These are phyloP conservation scores for Capillidium heterosporum DNA, from an alignment of 371 early-diverging fungal genomes.

Conservation along the genomic window DNA sequence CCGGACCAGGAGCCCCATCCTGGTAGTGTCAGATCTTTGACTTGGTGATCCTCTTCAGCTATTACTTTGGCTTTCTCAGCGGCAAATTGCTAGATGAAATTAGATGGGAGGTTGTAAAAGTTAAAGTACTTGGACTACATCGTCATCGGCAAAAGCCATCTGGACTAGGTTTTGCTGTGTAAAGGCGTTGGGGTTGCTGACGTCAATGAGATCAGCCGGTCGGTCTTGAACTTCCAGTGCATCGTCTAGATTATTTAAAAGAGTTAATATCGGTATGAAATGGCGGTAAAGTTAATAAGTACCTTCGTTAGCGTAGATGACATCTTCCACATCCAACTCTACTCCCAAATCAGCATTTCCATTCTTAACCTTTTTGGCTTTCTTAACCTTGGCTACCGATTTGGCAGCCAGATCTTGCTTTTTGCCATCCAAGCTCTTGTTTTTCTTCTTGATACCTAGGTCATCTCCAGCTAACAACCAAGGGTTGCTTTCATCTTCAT, in stretches of 20 bases:
- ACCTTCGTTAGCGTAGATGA: constrained; percentile 10
- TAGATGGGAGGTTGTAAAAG: background rate
- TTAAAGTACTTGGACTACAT: constrained; percentile 31
- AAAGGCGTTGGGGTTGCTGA: constrained; percentile 32
- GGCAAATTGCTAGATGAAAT: constrained; percentile 49
- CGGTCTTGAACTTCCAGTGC: constrained; percentile 16
- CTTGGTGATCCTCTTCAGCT: constrained; percentile 54
- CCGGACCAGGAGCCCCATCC: constrained; percentile 92
- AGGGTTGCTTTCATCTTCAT: constrained; percentile 25
- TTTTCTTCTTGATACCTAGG: constrained; percentile 30
- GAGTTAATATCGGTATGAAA: background rate
- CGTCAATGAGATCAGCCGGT: constrained; percentile 22
- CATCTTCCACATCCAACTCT: constrained; percentile 19
- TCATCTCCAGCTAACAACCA: constrained; percentile 29
- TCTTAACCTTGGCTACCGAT: constrained; percentile 26
- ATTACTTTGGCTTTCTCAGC: constrained; percentile 53
- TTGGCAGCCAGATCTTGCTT: constrained; percentile 24
- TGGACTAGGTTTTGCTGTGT: constrained; percentile 71
- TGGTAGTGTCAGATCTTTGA: constrained; percentile 67
- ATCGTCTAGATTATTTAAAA: constrained; percentile 10
- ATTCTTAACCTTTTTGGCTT: constrained; percentile 18
- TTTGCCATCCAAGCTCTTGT: constrained; percentile 30
- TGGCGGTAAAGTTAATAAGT: constrained; percentile 2
- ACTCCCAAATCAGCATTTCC: constrained; percentile 35
- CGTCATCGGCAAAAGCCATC: constrained; percentile 85